Percentiles rank a stretch among this genome's conserved stretches.
Conservation (phyloP, 2,329 filamentous ascomycete species). For the Didymella exigua region DNA sequence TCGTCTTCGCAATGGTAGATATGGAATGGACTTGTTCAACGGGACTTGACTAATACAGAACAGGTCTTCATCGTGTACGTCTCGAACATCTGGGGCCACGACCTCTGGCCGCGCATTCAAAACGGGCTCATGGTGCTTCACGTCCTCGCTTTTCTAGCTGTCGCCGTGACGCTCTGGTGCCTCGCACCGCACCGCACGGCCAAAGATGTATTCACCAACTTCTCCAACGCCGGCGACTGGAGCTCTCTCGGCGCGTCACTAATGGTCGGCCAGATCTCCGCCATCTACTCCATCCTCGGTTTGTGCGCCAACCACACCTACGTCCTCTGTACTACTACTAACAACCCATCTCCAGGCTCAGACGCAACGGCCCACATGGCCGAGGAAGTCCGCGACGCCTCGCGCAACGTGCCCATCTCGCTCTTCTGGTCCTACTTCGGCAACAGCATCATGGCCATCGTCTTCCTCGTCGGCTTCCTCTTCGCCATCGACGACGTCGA, state of each 20-base stretch:
- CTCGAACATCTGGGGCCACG: conserved; percentile 50
- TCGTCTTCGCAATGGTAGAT: conserved; percentile 51
- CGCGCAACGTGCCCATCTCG: conserved; percentile 40
- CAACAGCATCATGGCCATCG: conserved; percentile 42
- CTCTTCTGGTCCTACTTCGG: conserved; percentile 47
- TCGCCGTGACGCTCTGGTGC: conserved; percentile 48
- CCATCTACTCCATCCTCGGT: conserved; percentile 16
- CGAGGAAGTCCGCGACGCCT: conserved; percentile 49
- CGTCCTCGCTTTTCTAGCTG: conserved; percentile 56
- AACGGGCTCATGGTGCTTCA: conserved; percentile 50
- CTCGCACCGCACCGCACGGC: conserved; percentile 42
- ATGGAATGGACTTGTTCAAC: too few species aligned
- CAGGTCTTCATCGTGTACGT: conserved; percentile 36
- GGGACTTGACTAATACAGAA: too few species aligned
- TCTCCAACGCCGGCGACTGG: conserved; percentile 53
- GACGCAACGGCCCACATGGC: conserved; percentile 48
- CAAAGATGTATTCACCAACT: conserved; percentile 52
- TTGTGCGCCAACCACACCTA: background rate
- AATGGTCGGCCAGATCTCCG: conserved; percentile 3
- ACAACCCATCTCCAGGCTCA: conserved; percentile 12
- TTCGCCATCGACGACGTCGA: conserved; percentile 41
- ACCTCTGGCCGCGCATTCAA: conserved; percentile 36
- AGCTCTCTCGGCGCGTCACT: conserved; percentile 12
- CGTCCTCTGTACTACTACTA: background rate
- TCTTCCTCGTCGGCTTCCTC: conserved; percentile 47